These are phyloP conservation scores for Hevea brasiliensis DNA, from an alignment of 345 rosid genomes.

Conservation along the genomic window DNA sequence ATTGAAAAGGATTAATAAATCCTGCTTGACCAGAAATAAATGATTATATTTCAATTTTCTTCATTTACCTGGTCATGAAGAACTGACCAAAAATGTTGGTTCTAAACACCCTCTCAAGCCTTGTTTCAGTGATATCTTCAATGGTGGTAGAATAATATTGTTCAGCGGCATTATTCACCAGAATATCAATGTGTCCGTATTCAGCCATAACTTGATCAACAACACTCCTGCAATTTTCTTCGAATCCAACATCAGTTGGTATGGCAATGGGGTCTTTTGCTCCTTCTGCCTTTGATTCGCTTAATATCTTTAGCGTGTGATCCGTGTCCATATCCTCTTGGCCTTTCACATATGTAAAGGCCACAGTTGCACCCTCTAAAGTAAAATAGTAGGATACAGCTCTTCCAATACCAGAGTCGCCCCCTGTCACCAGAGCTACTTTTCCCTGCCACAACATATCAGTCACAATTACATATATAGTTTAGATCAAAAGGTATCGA, in stretches of 20 bases:
- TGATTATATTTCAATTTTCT: too few species aligned
- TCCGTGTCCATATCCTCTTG: slow-evolving; percentile 11
- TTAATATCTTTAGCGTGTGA: not conserved
- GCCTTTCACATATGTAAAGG: slow-evolving; percentile 10
- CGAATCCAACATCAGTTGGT: not conserved
- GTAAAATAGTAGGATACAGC: slow-evolving; percentile 6
- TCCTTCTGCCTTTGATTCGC: not conserved
- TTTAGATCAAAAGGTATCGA: not conserved
- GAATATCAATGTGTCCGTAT: slow-evolving; percentile 13
- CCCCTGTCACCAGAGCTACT: slow-evolving; percentile 18
- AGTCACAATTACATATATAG: not conserved
- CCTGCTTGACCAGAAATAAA: too few species aligned
- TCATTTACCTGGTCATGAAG: slow-evolving; percentile 10
- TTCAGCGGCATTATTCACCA: slow-evolving; percentile 6
- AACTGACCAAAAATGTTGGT: slow-evolving; percentile 13
- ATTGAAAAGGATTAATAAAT: too few species aligned
- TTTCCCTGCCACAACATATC: not conserved
- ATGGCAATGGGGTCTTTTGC: slow-evolving; percentile 15
- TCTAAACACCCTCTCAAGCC: slow-evolving; percentile 13
- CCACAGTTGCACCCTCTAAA: slow-evolving; percentile 18
- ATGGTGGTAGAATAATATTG: not conserved
- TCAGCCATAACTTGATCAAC: slow-evolving; percentile 1
- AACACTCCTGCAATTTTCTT: slow-evolving; percentile 14
- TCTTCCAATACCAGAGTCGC: slow-evolving; percentile 16
- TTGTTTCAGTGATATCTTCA: not conserved